phyloP scores from a whole-genome alignment of 2,329 filamentous ascomycete species.

The Botrytis hyacinthi region DNA sequence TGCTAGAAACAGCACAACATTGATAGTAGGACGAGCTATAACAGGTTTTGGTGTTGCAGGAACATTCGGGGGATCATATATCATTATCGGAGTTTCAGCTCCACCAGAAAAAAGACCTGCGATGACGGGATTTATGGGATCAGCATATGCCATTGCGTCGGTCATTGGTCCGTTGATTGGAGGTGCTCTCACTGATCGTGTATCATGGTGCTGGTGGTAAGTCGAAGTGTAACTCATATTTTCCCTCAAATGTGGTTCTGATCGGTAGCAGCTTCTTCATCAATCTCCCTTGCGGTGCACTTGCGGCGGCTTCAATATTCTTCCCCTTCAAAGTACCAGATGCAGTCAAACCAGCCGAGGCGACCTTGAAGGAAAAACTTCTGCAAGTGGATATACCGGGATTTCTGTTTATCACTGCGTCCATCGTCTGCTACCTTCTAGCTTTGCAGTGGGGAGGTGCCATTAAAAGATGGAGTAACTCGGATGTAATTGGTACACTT shows the following conservation, averaged over 20 bases:
- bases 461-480: constrained; percentile 38
- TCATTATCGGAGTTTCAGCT: constrained; percentile 3
- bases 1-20: constrained; percentile 33
- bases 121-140: constrained; percentile 44
- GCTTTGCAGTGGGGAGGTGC: constrained; percentile 47
- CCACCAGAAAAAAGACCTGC: not conserved
- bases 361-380: constrained; percentile 44
- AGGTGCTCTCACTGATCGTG: constrained; percentile 38
- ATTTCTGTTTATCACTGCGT: constrained; percentile 44
- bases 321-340: constrained; percentile 44
- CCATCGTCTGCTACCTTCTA: constrained; percentile 43
- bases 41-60: constrained; percentile 36
- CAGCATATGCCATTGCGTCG: constrained; percentile 36
- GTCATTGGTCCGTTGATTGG: constrained; percentile 38
- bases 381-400: constrained; percentile 48
- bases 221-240: not conserved
- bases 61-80: constrained; percentile 38
- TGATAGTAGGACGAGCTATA: constrained; percentile 39
- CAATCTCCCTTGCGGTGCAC: constrained; percentile 43
- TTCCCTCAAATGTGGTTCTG: not conserved
- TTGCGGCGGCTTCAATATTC: constrained; percentile 40
- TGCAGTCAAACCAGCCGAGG: constrained; percentile 27
- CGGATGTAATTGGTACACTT: not conserved
- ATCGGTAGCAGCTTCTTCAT: constrained; percentile 31
- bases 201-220: constrained; percentile 41